Conservation (phyloP, 2,329 filamentous ascomycete species). For the Chaetothyriales sp. region DNA sequence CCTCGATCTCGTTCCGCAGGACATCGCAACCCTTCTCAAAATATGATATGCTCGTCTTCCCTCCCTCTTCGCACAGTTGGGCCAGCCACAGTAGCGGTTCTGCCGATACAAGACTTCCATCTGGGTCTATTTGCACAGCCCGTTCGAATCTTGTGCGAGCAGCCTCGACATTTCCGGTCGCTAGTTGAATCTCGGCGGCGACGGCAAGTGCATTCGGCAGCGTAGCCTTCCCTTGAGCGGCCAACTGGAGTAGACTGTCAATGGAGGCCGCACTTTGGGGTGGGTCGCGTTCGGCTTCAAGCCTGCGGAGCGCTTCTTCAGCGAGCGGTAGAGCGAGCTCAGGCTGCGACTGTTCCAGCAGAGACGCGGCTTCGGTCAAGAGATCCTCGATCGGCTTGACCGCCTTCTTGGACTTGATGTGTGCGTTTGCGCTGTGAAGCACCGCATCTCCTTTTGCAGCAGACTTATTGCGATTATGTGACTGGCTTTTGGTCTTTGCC, state of each 20-base stretch:
- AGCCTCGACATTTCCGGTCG: slow-evolving; percentile 63
- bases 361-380: slow-evolving; percentile 39
- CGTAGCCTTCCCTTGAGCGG: slow-evolving; percentile 14
- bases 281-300: slow-evolving; percentile 13
- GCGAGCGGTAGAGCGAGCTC: slow-evolving; percentile 42
- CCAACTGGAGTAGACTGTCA: slow-evolving; percentile 13
- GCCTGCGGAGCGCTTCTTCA: slow-evolving; percentile 33
- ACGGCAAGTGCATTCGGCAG: slow-evolving; percentile 49
- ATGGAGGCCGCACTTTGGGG: slow-evolving; percentile 7
- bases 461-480: slow-evolving; percentile 25
- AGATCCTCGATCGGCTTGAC: slow-evolving; percentile 37
- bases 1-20: slow-evolving; percentile 40
- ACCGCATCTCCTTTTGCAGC: slow-evolving; percentile 17
- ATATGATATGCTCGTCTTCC: slow-evolving; percentile 44
- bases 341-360: slow-evolving; percentile 44
- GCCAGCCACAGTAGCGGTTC: slow-evolving; percentile 94
- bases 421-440: slow-evolving; percentile 15
- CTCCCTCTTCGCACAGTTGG: slow-evolving; percentile 59
- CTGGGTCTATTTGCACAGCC: slow-evolving; percentile 60
- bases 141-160: slow-evolving; percentile 58
- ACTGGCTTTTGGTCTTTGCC: slow-evolving; percentile 38
- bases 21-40: slow-evolving; percentile 52
- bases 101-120: slow-evolving; percentile 43
- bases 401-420: slow-evolving; percentile 28
- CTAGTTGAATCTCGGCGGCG: slow-evolving; percentile 66